phyloP scores from a whole-genome alignment of 805 yeast genomes.

The Ogataea nitratoaversa region DNA sequence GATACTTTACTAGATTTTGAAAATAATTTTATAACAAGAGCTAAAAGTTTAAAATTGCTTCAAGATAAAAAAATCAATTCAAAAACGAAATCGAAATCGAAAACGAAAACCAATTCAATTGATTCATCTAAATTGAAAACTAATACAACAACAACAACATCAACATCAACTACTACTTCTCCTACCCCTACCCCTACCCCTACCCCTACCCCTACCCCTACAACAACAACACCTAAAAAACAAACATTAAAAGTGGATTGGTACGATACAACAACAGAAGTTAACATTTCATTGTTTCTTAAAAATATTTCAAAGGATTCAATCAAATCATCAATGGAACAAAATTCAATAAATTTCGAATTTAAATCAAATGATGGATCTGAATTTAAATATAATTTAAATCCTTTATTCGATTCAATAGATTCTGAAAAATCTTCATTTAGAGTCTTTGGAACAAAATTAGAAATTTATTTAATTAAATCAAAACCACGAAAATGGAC shows the following conservation, averaged over 20 bases:
- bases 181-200: neutral
- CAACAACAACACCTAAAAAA: slow-evolving; percentile 3
- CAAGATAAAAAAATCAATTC: too few relatives aligned
- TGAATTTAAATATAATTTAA: slow-evolving; percentile 48
- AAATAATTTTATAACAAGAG: neutral
- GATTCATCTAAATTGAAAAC: too few relatives aligned
- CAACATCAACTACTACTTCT: too few relatives aligned
- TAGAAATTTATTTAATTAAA: slow-evolving; percentile 66
- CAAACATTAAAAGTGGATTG: slow-evolving; percentile 52
- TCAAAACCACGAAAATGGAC: slow-evolving; percentile 47
- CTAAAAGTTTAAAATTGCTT: neutral
- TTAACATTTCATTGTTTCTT: slow-evolving; percentile 69
- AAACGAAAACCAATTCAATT: too few relatives aligned
- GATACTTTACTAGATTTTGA: slow-evolving; percentile 2
- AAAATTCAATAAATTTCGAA: slow-evolving; percentile 35
- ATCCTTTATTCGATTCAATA: slow-evolving; percentile 51
- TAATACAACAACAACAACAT: too few relatives aligned
- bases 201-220: neutral
- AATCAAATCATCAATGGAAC: slow-evolving; percentile 36
- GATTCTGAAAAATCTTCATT: slow-evolving; percentile 40
- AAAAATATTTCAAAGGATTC: slow-evolving; percentile 55
- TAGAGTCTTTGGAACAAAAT: slow-evolving; percentile 62
- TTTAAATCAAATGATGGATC: slow-evolving; percentile 48
- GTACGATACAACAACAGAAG: slow-evolving; percentile 59
- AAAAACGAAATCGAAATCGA: too few relatives aligned